Conservation (phyloP, 768 basidiomycete species). For the Cystoderma amianthinum region DNA sequence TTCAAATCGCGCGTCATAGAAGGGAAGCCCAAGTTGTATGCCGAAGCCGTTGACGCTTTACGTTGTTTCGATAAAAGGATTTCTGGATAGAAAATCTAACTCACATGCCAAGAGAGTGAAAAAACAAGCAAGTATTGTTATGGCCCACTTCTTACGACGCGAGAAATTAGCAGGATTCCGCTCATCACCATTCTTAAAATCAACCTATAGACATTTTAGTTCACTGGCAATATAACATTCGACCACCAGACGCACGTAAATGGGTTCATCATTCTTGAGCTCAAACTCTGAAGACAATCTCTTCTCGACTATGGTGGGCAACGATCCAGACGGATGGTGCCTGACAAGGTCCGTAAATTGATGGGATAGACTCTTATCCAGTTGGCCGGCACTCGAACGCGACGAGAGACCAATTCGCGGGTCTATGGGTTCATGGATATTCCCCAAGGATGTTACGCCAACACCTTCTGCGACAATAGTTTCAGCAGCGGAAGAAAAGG, state of each 20-base stretch:
- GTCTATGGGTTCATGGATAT: constrained; percentile 28
- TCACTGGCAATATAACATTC: background rate
- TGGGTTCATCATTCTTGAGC: constrained; percentile 8
- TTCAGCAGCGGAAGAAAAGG: constrained; percentile 10
- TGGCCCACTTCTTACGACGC: constrained; percentile 32
- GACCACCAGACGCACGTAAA: constrained; percentile 10
- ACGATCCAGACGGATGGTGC: constrained; percentile 8
- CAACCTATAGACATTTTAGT: constrained; percentile 13
- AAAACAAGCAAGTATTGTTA: constrained; percentile 36
- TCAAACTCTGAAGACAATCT: too few species aligned
- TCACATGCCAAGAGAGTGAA: constrained; percentile 35
- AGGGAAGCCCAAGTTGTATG: constrained; percentile 47
- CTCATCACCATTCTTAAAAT: constrained; percentile 14
- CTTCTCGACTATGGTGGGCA: background rate
- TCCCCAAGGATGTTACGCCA: constrained; percentile 18
- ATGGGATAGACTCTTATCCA: constrained; percentile 23
- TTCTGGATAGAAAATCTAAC: constrained; percentile 5
- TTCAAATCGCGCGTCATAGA: constrained; percentile 47
- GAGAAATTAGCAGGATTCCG: constrained; percentile 31
- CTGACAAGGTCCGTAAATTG: constrained; percentile 23
- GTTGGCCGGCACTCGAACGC: constrained; percentile 18
- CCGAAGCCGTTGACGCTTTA: constrained; percentile 39
- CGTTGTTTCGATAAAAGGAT: constrained; percentile 1
- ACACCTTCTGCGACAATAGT: constrained; percentile 16
- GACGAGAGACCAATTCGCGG: constrained; percentile 25